Percentiles rank a stretch among this genome's conserved stretches.
phyloP scores from a whole-genome alignment of 441 rosid genomes.

The Adansonia rubrostipa region DNA sequence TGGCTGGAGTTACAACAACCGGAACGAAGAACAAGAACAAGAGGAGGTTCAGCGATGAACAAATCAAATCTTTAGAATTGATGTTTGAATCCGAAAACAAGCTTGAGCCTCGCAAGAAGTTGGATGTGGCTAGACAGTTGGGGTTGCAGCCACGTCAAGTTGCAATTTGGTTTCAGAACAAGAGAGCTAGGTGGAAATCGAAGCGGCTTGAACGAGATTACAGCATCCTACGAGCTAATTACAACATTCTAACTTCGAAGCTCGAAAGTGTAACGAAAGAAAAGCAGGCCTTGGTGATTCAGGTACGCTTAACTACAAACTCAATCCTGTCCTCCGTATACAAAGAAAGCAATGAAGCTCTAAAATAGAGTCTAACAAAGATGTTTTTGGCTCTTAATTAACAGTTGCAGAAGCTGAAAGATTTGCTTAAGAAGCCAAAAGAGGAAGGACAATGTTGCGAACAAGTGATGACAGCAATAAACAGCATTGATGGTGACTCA shows the following conservation, averaged over 20 bases:
- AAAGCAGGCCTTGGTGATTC: slow-evolving; percentile 57
- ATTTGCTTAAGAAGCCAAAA: slow-evolving; percentile 35
- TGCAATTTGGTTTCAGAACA: slow-evolving; percentile 93
- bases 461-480: slow-evolving; percentile 32
- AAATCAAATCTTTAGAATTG: slow-evolving; percentile 70
- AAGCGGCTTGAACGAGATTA: slow-evolving; percentile 78
- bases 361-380: neutral
- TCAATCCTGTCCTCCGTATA: neutral
- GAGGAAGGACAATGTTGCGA: slow-evolving; percentile 43
- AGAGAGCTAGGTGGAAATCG: slow-evolving; percentile 86
- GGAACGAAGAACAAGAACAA: slow-evolving; percentile 53
- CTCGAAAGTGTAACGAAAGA: slow-evolving; percentile 71
- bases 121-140: slow-evolving; percentile 72
- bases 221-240: slow-evolving; percentile 51
- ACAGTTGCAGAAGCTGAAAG: slow-evolving; percentile 70
- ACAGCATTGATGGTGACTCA: slow-evolving; percentile 54
- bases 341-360: neutral
- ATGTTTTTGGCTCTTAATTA: neutral
- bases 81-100: slow-evolving; percentile 75
- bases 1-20: slow-evolving; percentile 27
- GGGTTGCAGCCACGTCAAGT: slow-evolving; percentile 88
- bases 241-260: slow-evolving; percentile 53
- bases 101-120: slow-evolving; percentile 77
- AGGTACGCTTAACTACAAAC: slow-evolving; percentile 46
- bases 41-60: slow-evolving; percentile 82